These are phyloP conservation scores for Xylariaceae sp. DNA, from an alignment of 2,329 filamentous ascomycete species.

Conservation along the genomic window DNA sequence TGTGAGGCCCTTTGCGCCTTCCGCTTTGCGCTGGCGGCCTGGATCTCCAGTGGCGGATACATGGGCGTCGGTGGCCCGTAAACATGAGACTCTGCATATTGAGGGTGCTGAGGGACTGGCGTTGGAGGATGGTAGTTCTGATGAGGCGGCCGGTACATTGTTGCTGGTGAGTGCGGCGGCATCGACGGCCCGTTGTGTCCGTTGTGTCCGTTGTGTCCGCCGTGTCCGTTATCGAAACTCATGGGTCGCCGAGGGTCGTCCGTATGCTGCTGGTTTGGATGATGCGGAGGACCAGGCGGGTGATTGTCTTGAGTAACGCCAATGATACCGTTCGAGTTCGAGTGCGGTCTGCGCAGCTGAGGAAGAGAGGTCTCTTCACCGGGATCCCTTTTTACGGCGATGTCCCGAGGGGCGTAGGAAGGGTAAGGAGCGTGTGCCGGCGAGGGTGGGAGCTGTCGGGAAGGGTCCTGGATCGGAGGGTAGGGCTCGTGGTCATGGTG, in stretches of 20 bases:
- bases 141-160: slow-evolving; percentile 26
- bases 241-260: slow-evolving; percentile 49
- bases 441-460: slow-evolving; percentile 41
- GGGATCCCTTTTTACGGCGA: slow-evolving; percentile 53
- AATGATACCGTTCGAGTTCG: slow-evolving; percentile 35
- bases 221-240: slow-evolving; percentile 44
- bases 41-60: slow-evolving; percentile 33
- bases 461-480: slow-evolving; percentile 51
- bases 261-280: slow-evolving; percentile 31
- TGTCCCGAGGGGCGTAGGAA: slow-evolving; percentile 44
- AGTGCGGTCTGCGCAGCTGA: slow-evolving; percentile 47
- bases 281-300: slow-evolving; percentile 30
- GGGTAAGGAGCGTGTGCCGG: slow-evolving; percentile 41
- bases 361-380: slow-evolving; percentile 40
- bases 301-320: slow-evolving; percentile 31
- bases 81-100: slow-evolving; percentile 33
- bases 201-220: too few relatives aligned
- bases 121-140: slow-evolving; percentile 24
- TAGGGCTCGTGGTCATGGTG: slow-evolving; percentile 54
- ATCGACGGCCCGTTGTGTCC: slow-evolving; percentile 31
- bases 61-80: slow-evolving; percentile 31
- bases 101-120: slow-evolving; percentile 24
- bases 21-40: slow-evolving; percentile 42
- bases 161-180: slow-evolving; percentile 39
- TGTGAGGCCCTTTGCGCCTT: slow-evolving; percentile 64